A percentile compares a stretch with the other conserved stretches of the same genome.
These are phyloP conservation scores for Grammothele lineata DNA, from an alignment of 768 basidiomycete genomes.

Conservation along the genomic window DNA sequence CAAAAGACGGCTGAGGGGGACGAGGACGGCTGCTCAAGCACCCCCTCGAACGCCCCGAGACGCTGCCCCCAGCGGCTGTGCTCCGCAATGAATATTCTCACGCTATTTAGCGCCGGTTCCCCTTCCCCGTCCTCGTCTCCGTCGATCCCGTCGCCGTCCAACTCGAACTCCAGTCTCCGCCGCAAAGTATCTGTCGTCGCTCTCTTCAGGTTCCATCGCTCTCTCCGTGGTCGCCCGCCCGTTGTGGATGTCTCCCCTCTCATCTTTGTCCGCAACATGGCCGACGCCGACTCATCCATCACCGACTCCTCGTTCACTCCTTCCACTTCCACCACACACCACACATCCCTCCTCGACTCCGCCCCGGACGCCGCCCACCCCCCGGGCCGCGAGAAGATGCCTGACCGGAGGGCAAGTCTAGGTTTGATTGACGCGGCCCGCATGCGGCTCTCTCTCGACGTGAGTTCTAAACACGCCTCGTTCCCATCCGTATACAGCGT, in stretches of 20 bases:
- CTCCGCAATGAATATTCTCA: constrained; percentile 12
- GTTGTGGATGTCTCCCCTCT: constrained; percentile 14
- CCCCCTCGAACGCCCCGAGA: not conserved
- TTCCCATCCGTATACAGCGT: constrained; percentile 22
- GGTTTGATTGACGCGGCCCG: constrained; percentile 30
- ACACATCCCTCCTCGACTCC: constrained; percentile 21
- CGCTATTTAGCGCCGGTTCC: not conserved
- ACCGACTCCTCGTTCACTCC: constrained; percentile 22
- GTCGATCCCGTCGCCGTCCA: not conserved
- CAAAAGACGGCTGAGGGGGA: constrained; percentile 1
- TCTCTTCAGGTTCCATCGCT: constrained; percentile 4
- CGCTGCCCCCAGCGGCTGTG: no score
- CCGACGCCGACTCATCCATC: constrained; percentile 15
- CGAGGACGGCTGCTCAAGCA: no score
- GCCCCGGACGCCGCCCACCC: constrained; percentile 7
- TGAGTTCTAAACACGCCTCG: constrained; percentile 24
- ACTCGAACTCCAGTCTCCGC: not conserved
- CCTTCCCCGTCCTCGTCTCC: constrained; percentile 1
- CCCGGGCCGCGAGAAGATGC: constrained; percentile 14
- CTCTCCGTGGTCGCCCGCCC: constrained; percentile 1
- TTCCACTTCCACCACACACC: constrained; percentile 20
- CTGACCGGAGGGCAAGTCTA: constrained; percentile 22
- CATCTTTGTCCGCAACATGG: constrained; percentile 11
- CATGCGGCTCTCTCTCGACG: constrained; percentile 33
- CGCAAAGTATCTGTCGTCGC: not conserved